Evolutionary conservation across 2,329 filamentous ascomycete genomes (phyloP).

Genomic region (Tetracladium maxilliforme): DNA sequence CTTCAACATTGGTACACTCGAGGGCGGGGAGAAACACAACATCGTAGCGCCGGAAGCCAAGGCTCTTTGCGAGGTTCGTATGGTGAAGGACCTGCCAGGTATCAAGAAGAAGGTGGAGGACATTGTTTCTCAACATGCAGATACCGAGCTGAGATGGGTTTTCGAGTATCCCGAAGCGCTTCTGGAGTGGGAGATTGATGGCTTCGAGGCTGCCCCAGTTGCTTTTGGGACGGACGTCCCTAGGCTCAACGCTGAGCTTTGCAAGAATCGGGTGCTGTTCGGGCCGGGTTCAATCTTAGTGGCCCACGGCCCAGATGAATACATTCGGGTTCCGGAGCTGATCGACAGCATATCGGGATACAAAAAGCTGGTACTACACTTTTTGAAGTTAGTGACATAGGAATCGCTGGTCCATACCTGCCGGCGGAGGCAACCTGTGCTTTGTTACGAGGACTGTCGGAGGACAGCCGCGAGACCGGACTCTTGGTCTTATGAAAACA

Average conservation of each 20-base stretch:
- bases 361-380: slow-evolving; percentile 50
- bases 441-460: too few species aligned
- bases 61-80: slow-evolving; percentile 57
- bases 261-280: slow-evolving; percentile 50
- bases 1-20: slow-evolving; percentile 66
- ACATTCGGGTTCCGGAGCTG: slow-evolving; percentile 58
- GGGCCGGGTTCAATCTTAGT: slow-evolving; percentile 66
- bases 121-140: slow-evolving; percentile 14
- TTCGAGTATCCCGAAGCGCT: slow-evolving; percentile 30
- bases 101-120: slow-evolving; percentile 35
- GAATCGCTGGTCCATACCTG: too few species aligned
- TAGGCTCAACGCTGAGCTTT: slow-evolving; percentile 50
- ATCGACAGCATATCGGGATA: slow-evolving; percentile 70
- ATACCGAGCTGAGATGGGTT: slow-evolving; percentile 17
- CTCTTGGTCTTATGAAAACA: too few species aligned
- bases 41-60: slow-evolving; percentile 67
- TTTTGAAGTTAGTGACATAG: too few species aligned
- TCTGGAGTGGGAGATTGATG: slow-evolving; percentile 46
- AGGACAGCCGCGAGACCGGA: too few species aligned
- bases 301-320: slow-evolving; percentile 76
- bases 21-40: slow-evolving; percentile 74
- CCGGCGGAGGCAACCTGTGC: too few species aligned
- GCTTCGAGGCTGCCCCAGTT: slow-evolving; percentile 70
- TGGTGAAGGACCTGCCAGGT: slow-evolving; percentile 58
- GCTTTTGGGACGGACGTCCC: slow-evolving; percentile 94